These are phyloP conservation scores for Pyronema domesticum DNA, from an alignment of 495 filamentous ascomycete species.

Conservation along the genomic window DNA sequence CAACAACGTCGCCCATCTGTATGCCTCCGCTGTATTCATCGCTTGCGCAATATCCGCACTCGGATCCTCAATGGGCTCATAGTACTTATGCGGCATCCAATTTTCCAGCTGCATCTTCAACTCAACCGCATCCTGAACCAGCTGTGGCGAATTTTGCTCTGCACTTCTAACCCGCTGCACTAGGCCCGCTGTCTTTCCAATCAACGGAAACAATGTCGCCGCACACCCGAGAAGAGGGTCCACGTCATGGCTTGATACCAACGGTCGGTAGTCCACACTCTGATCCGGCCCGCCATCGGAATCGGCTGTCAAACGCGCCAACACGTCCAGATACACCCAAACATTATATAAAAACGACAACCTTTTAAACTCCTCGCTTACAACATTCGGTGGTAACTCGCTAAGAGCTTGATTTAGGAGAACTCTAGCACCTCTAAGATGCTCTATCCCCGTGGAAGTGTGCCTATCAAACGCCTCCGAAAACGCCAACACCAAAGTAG, in stretches of 20 bases:
- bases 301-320: constrained; percentile 53
- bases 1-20: constrained; percentile 56
- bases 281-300: constrained; percentile 39
- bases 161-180: constrained; percentile 45
- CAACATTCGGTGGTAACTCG: constrained; percentile 12
- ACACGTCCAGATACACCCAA: constrained; percentile 71
- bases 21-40: constrained; percentile 56
- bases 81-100: constrained; percentile 41
- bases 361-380: constrained; percentile 32
- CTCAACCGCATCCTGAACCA: constrained; percentile 47
- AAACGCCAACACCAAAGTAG: constrained; percentile 56
- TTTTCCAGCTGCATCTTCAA: constrained; percentile 44
- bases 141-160: constrained; percentile 39
- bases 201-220: constrained; percentile 52
- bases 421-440: constrained; percentile 51
- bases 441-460: constrained; percentile 55
- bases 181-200: constrained; percentile 50
- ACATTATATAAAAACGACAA: constrained; percentile 59
- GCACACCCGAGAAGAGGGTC: constrained; percentile 67
- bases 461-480: constrained; percentile 65
- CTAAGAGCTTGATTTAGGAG: constrained; percentile 43
- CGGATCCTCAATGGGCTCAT: constrained; percentile 47
- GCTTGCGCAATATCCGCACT: constrained; percentile 47
- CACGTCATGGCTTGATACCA: constrained; percentile 34
- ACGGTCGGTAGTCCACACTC: constrained; percentile 21